Base-by-base conservation (phyloP, 495 filamentous ascomycete species). In the Trichoderma asperelloides region DNA sequence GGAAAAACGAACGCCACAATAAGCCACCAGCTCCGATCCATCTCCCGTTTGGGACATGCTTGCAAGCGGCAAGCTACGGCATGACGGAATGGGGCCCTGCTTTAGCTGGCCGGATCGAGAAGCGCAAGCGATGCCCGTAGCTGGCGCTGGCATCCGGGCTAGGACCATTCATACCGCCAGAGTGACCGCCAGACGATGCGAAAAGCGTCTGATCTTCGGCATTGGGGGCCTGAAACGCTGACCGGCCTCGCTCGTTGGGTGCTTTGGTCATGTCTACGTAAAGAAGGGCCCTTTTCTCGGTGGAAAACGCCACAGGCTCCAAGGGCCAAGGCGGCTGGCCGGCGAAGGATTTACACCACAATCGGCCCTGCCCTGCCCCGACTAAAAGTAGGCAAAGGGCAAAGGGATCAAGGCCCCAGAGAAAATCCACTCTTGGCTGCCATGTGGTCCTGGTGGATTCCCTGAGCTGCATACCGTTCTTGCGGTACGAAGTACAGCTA, bases 31-130 rank as follows among this genome's bases (percentile, higher is more conserved):
- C 16, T 37, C 27, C 55, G 23, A 30, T 60, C 2, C 55, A 60
- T 28, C 6, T 60, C 55, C 55, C 27, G 23, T 60, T 60, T 60
- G 55, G 55, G 55, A 23, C 27, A 21, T 30, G 55, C 23, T 60
- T 30, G 55, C 55, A 27, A 60, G 55, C 55, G 55, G 55, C 55
- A 60, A 60, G 55, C 55, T 30, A 30, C 55, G 55, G 55, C 55
- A 60, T 30, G 55, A 13, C 25, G 55, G 43, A 11, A n/a, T n/a
- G n/a, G 43, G 43, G 15, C 6, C 43, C 27, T 60, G 4, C 23
- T 25, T 27, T 23, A 60, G 23, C 5, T 60, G 23, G 7, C 55
- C 55, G 23, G 23, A 60, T 60, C 55, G 55, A 60, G 55, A 28
- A 60, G 55, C 55, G 23, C 55, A 28, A 60, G 55, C 55, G 55